Percentiles rank a stretch among this genome's conserved stretches.
phyloP scores from a whole-genome alignment of 2,329 filamentous ascomycete species.

The Chaetomium strumarium region DNA sequence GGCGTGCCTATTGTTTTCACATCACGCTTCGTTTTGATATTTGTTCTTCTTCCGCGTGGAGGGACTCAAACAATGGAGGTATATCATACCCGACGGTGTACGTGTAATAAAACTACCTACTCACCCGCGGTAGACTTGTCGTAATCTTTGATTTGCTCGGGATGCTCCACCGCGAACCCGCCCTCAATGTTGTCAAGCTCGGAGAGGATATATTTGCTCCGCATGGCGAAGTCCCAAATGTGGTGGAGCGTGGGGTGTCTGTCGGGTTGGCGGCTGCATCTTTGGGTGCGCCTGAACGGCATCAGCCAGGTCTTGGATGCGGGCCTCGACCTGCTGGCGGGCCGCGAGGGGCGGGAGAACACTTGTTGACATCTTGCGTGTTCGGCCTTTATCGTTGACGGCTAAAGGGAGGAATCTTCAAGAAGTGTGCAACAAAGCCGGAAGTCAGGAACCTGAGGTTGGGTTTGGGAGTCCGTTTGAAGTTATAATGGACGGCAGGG shows the following conservation, averaged over 20 bases:
- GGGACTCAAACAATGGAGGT: no score
- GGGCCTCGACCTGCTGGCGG: conserved; percentile 25
- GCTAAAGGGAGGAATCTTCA: no score
- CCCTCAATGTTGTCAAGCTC: conserved; percentile 36
- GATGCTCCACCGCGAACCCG: conserved; percentile 30
- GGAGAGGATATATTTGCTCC: conserved; percentile 37
- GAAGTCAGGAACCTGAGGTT: no score
- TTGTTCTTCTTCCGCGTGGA: no score
- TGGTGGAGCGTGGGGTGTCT: conserved; percentile 32
- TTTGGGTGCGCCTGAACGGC: conserved; percentile 29
- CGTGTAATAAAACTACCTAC: no score
- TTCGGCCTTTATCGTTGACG: no score
- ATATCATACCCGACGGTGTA: no score
- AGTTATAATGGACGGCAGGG: no score
- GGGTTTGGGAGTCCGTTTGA: background rate
- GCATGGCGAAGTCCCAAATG: conserved; percentile 38
- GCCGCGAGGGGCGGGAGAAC: conserved; percentile 20
- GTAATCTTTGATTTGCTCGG: conserved; percentile 32
- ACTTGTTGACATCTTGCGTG: background rate
- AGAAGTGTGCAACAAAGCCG: no score
- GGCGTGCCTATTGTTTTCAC: conserved; percentile 19
- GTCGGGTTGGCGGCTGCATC: conserved; percentile 27
- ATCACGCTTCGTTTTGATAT: no score
- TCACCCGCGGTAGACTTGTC: background rate
- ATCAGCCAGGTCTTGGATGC: conserved; percentile 26